Base-by-base conservation (phyloP, 106 monocot species). In the Alisma plantagoaquatica region DNA sequence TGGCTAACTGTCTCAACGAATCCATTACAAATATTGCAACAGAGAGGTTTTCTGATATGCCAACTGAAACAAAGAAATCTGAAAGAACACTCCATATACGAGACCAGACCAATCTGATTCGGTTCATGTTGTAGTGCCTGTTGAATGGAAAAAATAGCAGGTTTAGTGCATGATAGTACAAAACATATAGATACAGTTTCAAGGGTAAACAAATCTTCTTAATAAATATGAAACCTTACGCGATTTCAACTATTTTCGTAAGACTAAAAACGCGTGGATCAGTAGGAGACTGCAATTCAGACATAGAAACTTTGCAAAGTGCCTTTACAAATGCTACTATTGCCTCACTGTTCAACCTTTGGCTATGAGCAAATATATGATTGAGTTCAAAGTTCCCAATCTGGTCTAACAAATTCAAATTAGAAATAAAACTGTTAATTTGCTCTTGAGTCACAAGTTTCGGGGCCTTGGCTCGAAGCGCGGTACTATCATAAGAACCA, bases 11-110 rank as follows among this genome's bases (percentile, higher is more conserved):
- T 57, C 90, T 57, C 54, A 90, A 67, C 20, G 98, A 85, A 70
- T 98, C 98, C 98, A 98, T 98, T n/a, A 90, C 89, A 74, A 98
- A 90, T 62, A 98, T 90, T 57, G 90, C 82, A 52, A 98, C 85
- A 27, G 90, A 90, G 5, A 98, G 68, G 65, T 86, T 98, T 70
- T 90, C 90, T 54, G 90, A 98, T 51, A 78, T 70, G 10, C 98
- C 98, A 51, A 98, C 90, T 31, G 76, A 76, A 15, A 90, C 90
- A 68, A 98, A 98, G 53, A 85, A 90, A 29, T 98, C 98, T 41
- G 90, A 76, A 65, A 98, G 77, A 32, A 98, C 90, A 61, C 64
- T 81, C 98, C 98, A 98, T 25, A 98, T 98, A 31, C 76, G 85
- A 43, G 90, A 85, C 98, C 90, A 98, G 11, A 98, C 90, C 65